phyloP scores from a whole-genome alignment of 2,329 filamentous ascomycete species.

The Nakataea oryzae region DNA sequence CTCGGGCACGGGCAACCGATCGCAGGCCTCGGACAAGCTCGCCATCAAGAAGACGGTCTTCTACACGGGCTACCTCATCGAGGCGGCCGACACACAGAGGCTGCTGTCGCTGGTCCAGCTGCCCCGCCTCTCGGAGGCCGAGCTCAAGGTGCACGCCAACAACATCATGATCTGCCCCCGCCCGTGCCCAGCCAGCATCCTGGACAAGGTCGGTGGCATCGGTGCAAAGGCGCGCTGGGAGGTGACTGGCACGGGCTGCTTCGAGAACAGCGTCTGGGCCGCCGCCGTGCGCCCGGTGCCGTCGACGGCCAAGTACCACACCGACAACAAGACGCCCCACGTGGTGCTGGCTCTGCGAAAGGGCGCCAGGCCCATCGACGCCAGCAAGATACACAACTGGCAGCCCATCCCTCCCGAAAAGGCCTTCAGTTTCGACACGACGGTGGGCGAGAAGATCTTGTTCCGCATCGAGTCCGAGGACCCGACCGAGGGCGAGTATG shows the following conservation, averaged over 20 bases:
- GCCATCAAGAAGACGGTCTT: slow-evolving; percentile 79
- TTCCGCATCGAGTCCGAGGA: slow-evolving; percentile 70
- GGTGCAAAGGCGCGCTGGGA: slow-evolving; percentile 77
- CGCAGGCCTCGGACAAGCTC: slow-evolving; percentile 33
- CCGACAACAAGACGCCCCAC: slow-evolving; percentile 66
- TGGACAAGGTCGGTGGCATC: slow-evolving; percentile 79
- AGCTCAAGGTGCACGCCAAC: slow-evolving; percentile 75
- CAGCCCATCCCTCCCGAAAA: slow-evolving; percentile 61
- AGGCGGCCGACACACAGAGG: slow-evolving; percentile 57
- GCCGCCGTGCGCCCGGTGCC: slow-evolving; percentile 66
- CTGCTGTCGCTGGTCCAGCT: slow-evolving; percentile 60
- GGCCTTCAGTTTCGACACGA: slow-evolving; percentile 68
- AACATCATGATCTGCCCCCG: slow-evolving; percentile 83
- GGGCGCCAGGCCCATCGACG: slow-evolving; percentile 68
- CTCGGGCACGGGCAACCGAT: not conserved
- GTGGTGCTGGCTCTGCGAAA: slow-evolving; percentile 76
- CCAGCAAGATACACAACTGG: slow-evolving; percentile 75
- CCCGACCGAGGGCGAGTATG: slow-evolving; percentile 28
- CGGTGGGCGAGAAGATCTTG: slow-evolving; percentile 77
- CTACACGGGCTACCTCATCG: slow-evolving; percentile 86
- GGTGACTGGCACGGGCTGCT: slow-evolving; percentile 63
- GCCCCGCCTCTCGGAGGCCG: slow-evolving; percentile 39
- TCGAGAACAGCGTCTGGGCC: slow-evolving; percentile 81
- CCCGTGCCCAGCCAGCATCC: slow-evolving; percentile 58
- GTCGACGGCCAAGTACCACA: slow-evolving; percentile 55